Evolutionary conservation across 306 rosid species (phyloP).

Genomic region (Fagus sylvatica): DNA sequence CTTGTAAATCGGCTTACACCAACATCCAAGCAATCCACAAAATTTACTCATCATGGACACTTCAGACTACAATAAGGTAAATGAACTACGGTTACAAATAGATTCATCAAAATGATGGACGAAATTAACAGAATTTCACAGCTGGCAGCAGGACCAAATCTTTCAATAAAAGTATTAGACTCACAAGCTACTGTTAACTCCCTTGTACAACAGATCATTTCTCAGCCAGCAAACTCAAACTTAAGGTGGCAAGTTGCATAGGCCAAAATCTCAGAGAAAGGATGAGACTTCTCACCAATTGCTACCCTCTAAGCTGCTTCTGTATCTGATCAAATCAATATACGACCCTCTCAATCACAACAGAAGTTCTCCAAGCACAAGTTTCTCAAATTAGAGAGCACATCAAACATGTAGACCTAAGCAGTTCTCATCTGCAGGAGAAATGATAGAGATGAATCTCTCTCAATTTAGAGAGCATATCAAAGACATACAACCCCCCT

Average conservation of each 20-base stretch:
- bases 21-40: background rate
- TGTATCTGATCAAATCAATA: background rate
- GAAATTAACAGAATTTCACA: background rate
- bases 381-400: background rate
- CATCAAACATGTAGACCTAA: slow-evolving; percentile 10
- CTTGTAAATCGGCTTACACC: background rate
- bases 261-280: slow-evolving; percentile 1
- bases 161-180: background rate
- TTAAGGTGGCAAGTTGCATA: background rate
- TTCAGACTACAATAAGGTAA: background rate
- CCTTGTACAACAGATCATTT: slow-evolving; percentile 13
- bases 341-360: background rate
- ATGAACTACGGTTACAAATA: background rate
- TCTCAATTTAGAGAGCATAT: background rate
- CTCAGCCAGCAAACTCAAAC: slow-evolving; percentile 12
- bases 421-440: slow-evolving; percentile 13
- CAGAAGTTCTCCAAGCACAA: background rate
- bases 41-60: background rate
- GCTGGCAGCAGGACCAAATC: background rate
- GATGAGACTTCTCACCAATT: slow-evolving; percentile 5
- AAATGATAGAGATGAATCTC: background rate
- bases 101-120: background rate
- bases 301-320: slow-evolving; percentile 25
- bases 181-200: background rate
- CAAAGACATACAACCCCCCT: too few relatives aligned